Evolutionary conservation across 2,329 filamentous ascomycete genomes (phyloP).

Genomic region (Aspergillus melleus): DNA sequence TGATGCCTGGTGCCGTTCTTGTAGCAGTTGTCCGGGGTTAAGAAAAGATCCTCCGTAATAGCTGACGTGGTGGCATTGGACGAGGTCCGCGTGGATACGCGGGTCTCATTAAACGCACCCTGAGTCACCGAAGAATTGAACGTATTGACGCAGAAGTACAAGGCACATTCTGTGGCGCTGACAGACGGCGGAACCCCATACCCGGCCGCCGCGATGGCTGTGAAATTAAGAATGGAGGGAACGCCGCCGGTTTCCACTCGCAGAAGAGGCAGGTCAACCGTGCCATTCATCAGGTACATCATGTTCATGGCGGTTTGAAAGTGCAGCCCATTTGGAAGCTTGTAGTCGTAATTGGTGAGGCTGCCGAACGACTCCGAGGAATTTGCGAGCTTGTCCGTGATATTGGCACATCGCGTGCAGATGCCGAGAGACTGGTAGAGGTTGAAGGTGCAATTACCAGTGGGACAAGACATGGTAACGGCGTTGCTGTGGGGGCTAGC

Average conservation of each 20-base stretch:
- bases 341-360: constrained; percentile 17
- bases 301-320: constrained; percentile 15
- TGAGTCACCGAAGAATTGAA: constrained; percentile 21
- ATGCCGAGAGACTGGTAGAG: constrained; percentile 32
- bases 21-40: constrained; percentile 25
- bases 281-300: constrained; percentile 24
- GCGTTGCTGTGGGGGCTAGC: constrained; percentile 17
- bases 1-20: constrained; percentile 16
- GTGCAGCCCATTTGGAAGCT: constrained; percentile 19
- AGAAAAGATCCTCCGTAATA: background rate
- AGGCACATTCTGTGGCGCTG: constrained; percentile 23
- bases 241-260: constrained; percentile 12
- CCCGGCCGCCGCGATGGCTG: constrained; percentile 19
- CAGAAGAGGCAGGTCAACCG: constrained; percentile 12
- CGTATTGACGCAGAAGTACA: constrained; percentile 26
- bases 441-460: constrained; percentile 34
- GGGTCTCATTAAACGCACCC: constrained; percentile 9
- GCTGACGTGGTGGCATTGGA: constrained; percentile 13
- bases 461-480: constrained; percentile 27
- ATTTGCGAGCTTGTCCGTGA: constrained; percentile 15
- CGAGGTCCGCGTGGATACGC: constrained; percentile 9
- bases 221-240: constrained; percentile 24
- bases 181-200: constrained; percentile 15
- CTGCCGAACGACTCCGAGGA: background rate
- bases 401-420: constrained; percentile 26